Evolutionary conservation across 2,329 filamentous ascomycete genomes (phyloP).

Genomic region (Fusarium austroafricanum): DNA sequence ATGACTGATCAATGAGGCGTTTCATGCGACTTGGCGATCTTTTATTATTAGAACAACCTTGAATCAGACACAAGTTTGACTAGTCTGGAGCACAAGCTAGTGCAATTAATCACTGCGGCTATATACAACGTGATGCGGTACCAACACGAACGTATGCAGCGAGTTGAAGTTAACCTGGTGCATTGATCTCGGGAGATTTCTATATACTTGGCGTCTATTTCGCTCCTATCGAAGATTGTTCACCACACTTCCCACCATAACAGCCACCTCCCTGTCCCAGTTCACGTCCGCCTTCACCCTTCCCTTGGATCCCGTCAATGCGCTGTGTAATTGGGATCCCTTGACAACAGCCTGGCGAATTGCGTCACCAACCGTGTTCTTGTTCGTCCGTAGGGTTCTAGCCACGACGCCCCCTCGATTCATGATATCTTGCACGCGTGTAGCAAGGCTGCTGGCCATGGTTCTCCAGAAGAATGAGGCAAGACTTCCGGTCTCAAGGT

Average conservation of each 20-base stretch:
- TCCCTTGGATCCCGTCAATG: constrained; percentile 56
- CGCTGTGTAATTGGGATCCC: constrained; percentile 76
- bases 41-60: constrained; percentile 17
- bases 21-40: constrained; percentile 11
- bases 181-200: neutral
- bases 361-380: constrained; percentile 78
- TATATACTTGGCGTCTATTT: neutral
- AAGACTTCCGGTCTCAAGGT: constrained; percentile 88
- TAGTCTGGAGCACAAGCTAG: neutral
- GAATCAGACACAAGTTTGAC: constrained; percentile 5
- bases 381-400: constrained; percentile 81
- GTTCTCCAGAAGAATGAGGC: constrained; percentile 95
- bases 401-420: constrained; percentile 85
- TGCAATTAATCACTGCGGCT: neutral
- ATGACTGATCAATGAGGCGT: constrained; percentile 35
- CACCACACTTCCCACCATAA: constrained; percentile 90
- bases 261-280: constrained; percentile 93
- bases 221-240: constrained; percentile 59
- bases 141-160: neutral
- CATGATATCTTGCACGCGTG: constrained; percentile 86
- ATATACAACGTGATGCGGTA: neutral
- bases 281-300: constrained; percentile 61
- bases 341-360: constrained; percentile 85
- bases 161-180: neutral
- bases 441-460: constrained; percentile 80